Conservation (phyloP, 2,329 filamentous ascomycete species). For the Colletotrichum cereale region DNA sequence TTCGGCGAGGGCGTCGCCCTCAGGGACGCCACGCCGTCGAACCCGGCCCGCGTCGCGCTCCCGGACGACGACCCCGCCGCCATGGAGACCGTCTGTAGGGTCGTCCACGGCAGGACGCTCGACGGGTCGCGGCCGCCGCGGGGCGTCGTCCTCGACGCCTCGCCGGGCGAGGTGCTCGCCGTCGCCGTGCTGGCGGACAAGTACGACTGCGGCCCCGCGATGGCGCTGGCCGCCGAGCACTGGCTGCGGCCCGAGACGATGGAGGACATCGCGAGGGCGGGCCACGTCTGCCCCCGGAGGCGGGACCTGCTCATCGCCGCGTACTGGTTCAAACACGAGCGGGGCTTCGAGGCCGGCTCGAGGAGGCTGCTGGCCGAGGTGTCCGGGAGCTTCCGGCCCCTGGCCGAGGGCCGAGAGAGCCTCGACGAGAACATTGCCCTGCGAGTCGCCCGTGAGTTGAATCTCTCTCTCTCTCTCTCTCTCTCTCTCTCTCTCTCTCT, state of each 20-base stretch:
- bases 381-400: not conserved
- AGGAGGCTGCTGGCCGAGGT: not conserved
- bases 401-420: not conserved
- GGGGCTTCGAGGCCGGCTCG: constrained; percentile 6
- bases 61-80: constrained; percentile 12
- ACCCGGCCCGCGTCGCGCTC: not conserved
- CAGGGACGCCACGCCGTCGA: not conserved
- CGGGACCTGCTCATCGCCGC: constrained; percentile 8
- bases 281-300: not conserved
- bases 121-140: not conserved
- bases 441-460: constrained; percentile 7
- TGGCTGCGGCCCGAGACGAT: constrained; percentile 8
- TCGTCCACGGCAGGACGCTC: not conserved
- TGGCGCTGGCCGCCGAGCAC: not conserved
- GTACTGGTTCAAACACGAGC: constrained; percentile 19
- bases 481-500: too few species aligned
- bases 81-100: constrained; percentile 13
- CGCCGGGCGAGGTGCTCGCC: not conserved
- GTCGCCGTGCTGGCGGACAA: constrained; percentile 12
- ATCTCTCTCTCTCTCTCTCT: too few species aligned
- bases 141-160: not conserved
- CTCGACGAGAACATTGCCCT: not conserved
- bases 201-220: constrained; percentile 10
- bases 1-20: constrained; percentile 1
- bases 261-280: not conserved